These are phyloP conservation scores for Trifolium dubium DNA, from an alignment of 306 rosid genomes.

Conservation along the genomic window DNA sequence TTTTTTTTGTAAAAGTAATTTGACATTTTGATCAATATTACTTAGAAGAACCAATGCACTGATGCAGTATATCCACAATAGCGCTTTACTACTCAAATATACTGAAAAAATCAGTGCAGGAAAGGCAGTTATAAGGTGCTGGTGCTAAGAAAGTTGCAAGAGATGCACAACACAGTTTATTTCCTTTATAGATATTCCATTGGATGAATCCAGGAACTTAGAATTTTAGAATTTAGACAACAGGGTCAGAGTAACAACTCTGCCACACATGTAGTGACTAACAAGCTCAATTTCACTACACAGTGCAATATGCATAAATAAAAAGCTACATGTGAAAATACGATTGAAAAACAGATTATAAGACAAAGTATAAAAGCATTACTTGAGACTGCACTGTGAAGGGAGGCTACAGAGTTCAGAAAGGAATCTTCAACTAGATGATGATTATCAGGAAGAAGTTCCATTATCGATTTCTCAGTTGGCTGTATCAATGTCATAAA, in stretches of 20 bases:
- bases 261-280: background rate
- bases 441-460: slow-evolving; percentile 50
- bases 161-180: slow-evolving; percentile 13
- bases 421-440: slow-evolving; percentile 51
- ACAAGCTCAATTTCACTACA: slow-evolving; percentile 34
- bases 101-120: slow-evolving; percentile 23
- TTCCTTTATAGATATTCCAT: slow-evolving; percentile 12
- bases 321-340: slow-evolving; percentile 19
- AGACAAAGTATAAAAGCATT: slow-evolving; percentile 34
- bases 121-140: slow-evolving; percentile 28
- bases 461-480: slow-evolving; percentile 62
- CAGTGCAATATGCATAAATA: slow-evolving; percentile 24
- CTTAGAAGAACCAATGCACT: slow-evolving; percentile 17
- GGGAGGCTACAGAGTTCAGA: slow-evolving; percentile 38
- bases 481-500: slow-evolving; percentile 96
- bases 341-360: slow-evolving; percentile 13
- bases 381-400: slow-evolving; percentile 55
- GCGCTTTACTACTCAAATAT: slow-evolving; percentile 28
- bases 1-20: slow-evolving; percentile 19
- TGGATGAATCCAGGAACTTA: slow-evolving; percentile 24
- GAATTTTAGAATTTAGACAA: slow-evolving; percentile 19
- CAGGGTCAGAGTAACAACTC: background rate
- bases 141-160: slow-evolving; percentile 1
- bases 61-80: slow-evolving; percentile 25
- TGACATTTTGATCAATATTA: slow-evolving; percentile 26